phyloP scores from a whole-genome alignment of 140 eudicot species.

The Ambrosia hybrid region DNA sequence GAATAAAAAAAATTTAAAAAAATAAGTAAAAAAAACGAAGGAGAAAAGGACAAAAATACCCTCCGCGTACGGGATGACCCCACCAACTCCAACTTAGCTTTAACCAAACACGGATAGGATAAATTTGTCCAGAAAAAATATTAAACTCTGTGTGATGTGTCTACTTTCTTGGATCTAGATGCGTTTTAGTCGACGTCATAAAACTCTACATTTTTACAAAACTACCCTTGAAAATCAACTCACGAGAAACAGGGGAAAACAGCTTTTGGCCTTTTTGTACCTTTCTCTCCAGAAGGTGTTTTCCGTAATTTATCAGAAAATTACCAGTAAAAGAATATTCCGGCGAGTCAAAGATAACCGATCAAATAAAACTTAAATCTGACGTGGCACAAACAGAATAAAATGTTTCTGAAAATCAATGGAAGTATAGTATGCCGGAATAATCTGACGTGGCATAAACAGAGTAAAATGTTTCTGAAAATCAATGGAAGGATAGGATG shows the following conservation, averaged over 20 bases:
- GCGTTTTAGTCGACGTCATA: constrained; percentile 6
- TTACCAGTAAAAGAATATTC: not conserved
- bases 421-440: too few relatives aligned
- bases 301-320: not conserved
- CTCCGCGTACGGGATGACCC: constrained; percentile 3
- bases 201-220: not conserved
- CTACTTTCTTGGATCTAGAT: constrained; percentile 33
- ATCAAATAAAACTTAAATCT: not conserved
- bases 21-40: not conserved
- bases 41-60: constrained; percentile 20
- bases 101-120: not conserved
- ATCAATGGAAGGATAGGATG: not conserved
- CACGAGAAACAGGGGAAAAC: not conserved
- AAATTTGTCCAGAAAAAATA: constrained; percentile 1
- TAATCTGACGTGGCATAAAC: too few relatives aligned
- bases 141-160: not conserved
- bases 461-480: too few relatives aligned
- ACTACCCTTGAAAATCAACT: constrained; percentile 14
- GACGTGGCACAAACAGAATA: not conserved
- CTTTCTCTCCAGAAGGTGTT: not conserved
- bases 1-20: too few relatives aligned
- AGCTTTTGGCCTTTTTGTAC: not conserved
- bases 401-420: too few relatives aligned
- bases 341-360: not conserved
- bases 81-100: not conserved